Evolutionary conservation across 164 flowering plant genomes (phyloP).

Genomic region (Santalum album): DNA sequence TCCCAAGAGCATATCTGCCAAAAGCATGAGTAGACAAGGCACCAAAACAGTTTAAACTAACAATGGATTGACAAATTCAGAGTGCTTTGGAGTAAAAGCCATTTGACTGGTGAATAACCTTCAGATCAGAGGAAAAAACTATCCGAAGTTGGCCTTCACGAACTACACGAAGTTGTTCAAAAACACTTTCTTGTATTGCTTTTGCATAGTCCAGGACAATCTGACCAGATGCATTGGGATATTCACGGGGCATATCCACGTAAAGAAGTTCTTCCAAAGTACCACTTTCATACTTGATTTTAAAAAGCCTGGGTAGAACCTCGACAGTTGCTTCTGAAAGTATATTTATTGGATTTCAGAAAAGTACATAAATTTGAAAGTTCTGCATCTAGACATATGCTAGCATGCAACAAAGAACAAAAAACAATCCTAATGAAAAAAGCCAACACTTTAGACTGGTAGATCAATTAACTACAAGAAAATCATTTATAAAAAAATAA

Average conservation of each 20-base stretch:
- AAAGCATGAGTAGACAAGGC: background rate
- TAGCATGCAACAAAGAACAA: background rate
- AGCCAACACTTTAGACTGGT: too few species aligned
- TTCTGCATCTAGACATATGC: too few species aligned
- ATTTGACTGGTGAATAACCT: slow-evolving; percentile 39
- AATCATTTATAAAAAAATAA: too few species aligned
- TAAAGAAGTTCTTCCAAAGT: slow-evolving; percentile 94
- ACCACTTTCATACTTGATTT: slow-evolving; percentile 99
- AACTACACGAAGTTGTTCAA: slow-evolving; percentile 96
- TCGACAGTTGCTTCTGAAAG: slow-evolving; percentile 90
- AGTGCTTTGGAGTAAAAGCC: background rate
- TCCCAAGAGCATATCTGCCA: slow-evolving; percentile 97
- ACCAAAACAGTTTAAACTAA: slow-evolving; percentile 1
- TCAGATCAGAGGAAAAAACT: slow-evolving; percentile 85
- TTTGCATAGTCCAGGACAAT: slow-evolving; percentile 95
- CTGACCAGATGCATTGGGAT: slow-evolving; percentile 86
- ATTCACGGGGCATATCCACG: slow-evolving; percentile 96
- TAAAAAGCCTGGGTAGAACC: slow-evolving; percentile 94
- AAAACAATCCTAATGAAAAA: background rate
- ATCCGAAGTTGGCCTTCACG: slow-evolving; percentile 98
- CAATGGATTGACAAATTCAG: background rate
- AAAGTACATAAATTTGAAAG: too few species aligned
- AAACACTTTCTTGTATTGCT: slow-evolving; percentile 98
- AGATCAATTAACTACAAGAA: too few species aligned
- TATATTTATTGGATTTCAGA: background rate